phyloP scores from a whole-genome alignment of 1,284 basidiomycete genomes.

The Cryptococcus depauperatus region DNA sequence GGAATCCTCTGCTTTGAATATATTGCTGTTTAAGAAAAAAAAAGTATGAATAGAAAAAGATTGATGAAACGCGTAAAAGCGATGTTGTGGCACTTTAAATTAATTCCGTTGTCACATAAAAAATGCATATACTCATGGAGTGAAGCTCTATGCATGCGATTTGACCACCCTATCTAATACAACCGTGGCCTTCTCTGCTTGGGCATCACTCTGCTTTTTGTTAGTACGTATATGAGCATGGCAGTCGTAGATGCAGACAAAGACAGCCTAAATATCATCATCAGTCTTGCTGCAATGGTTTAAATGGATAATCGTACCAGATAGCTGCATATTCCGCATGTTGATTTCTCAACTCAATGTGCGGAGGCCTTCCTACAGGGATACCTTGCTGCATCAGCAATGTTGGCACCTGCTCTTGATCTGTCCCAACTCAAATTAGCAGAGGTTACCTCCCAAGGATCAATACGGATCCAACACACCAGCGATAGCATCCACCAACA shows the following conservation, averaged over 20 bases:
- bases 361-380: slow-evolving; percentile 75
- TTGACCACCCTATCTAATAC: too few relatives aligned
- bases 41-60: too few relatives aligned
- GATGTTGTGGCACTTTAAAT: too few relatives aligned
- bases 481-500: slow-evolving; percentile 70
- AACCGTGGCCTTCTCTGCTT: slow-evolving; percentile 9
- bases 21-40: too few relatives aligned
- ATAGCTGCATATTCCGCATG: slow-evolving; percentile 94
- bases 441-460: not conserved
- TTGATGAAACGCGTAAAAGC: too few relatives aligned
- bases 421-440: slow-evolving; percentile 46
- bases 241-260: slow-evolving; percentile 45
- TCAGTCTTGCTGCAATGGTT: too few relatives aligned
- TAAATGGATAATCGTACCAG: slow-evolving; percentile 60
- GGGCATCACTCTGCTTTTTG: slow-evolving; percentile 25
- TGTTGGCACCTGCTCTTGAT: slow-evolving; percentile 63
- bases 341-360: slow-evolving; percentile 84
- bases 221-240: slow-evolving; percentile 45
- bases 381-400: slow-evolving; percentile 61
- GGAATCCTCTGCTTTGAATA: too few relatives aligned
- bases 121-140: too few relatives aligned
- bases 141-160: too few relatives aligned
- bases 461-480: slow-evolving; percentile 14
- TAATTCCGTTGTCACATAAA: too few relatives aligned
- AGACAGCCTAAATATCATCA: slow-evolving; percentile 48